phyloP scores from a whole-genome alignment of 2,329 filamentous ascomycete species.

The Tolypocladium tundrense region DNA sequence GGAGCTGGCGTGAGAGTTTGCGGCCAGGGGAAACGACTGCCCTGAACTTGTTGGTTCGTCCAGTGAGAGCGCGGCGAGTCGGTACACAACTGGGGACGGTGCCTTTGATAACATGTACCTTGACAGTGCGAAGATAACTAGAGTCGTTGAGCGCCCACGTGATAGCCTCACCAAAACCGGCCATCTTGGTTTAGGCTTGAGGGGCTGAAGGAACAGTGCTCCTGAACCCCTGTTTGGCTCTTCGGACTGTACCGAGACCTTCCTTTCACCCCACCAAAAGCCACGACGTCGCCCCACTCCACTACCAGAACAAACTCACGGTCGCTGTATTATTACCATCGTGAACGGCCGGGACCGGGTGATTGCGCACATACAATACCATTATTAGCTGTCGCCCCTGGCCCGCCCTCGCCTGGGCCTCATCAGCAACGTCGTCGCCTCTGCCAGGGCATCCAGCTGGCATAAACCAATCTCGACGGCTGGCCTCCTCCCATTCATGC shows the following conservation, averaged over 20 bases:
- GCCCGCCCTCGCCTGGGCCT: neutral
- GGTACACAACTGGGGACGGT: neutral
- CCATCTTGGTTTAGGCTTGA: neutral
- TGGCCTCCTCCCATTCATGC: neutral
- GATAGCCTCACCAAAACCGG: neutral
- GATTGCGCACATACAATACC: neutral
- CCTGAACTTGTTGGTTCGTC: neutral
- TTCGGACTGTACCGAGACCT: neutral
- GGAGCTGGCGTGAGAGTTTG: constrained; percentile 1
- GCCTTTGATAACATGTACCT: neutral
- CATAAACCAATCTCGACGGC: neutral
- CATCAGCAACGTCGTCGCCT: neutral
- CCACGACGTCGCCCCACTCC: neutral
- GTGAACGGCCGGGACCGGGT: neutral
- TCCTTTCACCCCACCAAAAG: neutral
- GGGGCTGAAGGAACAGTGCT: neutral
- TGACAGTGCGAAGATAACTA: neutral
- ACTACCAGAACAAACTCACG: neutral
- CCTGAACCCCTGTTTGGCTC: neutral
- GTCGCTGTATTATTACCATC: neutral
- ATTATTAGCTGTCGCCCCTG: neutral
- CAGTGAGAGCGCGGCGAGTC: neutral
- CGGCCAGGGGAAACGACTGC: constrained; percentile 1
- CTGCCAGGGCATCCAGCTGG: neutral
- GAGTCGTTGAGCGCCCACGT: neutral